These are phyloP conservation scores for Earliella scabrosa DNA, from an alignment of 1,284 basidiomycete genomes.

Conservation along the genomic window DNA sequence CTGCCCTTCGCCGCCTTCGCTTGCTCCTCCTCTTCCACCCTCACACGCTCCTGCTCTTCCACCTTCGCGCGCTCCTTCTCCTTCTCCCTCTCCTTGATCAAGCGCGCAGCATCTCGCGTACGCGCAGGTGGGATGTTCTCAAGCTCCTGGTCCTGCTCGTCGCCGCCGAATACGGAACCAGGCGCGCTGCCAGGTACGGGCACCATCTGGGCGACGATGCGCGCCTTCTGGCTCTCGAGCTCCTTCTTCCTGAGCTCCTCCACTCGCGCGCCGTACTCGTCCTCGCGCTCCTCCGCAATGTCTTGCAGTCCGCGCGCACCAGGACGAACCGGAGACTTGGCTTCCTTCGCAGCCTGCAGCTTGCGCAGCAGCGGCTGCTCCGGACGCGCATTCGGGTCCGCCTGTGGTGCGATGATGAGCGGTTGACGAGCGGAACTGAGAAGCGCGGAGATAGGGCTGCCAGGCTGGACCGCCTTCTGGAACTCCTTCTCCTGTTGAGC, in stretches of 20 bases:
- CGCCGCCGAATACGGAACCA: conserved; percentile 32
- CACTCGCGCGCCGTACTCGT: conserved; percentile 36
- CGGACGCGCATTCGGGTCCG: conserved; percentile 31
- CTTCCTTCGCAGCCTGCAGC: conserved; percentile 49
- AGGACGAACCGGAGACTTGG: conserved; percentile 40
- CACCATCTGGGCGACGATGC: conserved; percentile 91
- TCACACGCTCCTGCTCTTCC: conserved; percentile 33
- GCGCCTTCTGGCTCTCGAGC: conserved; percentile 84
- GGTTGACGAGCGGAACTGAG: conserved; percentile 90
- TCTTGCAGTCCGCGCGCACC: conserved; percentile 48
- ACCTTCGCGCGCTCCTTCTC: conserved; percentile 25
- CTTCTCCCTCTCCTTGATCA: conserved; percentile 17
- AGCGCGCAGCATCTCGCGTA: conserved; percentile 6
- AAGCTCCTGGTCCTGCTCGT: conserved; percentile 37
- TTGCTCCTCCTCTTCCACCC: conserved; percentile 21
- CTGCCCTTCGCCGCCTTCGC: conserved; percentile 33
- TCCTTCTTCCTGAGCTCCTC: conserved; percentile 66
- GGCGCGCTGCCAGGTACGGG: conserved; percentile 42
- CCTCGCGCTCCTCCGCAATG: conserved; percentile 54
- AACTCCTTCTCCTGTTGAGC: conserved; percentile 95
- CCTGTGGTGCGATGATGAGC: conserved; percentile 67
- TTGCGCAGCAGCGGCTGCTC: conserved; percentile 65
- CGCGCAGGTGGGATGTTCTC: conserved; percentile 20
- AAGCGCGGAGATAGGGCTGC: conserved; percentile 91
- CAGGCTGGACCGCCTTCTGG: conserved; percentile 93